Evolutionary conservation across 2,329 filamentous ascomycete species (phyloP), one percentile per base, ranked within the genome.

Genomic region (Apiospora sp.): DNA sequence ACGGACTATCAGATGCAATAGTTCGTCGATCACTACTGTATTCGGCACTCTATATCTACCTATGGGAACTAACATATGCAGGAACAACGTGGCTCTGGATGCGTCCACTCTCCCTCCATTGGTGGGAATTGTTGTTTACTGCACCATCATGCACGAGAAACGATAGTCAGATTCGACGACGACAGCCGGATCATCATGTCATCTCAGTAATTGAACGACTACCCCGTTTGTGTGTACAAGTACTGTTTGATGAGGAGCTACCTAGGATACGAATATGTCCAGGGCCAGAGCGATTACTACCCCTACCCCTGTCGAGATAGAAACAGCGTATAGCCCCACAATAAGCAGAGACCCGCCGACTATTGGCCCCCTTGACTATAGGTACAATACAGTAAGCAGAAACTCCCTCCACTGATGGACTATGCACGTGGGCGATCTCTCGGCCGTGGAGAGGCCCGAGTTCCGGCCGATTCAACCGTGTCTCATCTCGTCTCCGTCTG

Each of bases 371-470:
- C 14, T 51, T 34, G 58, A 3, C 34, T n/a, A 41, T 41, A n/a
- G n/a, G n/a, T n/a, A 41, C 58, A 61, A 19, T 61, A 61, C 54
- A 64, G 58, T 64, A 64, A 64, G 58, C 58, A 64, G 12, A 6
- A 3, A 10, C 12, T 3, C 30, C 34, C 10, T 41, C 41, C n/a
- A 22, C 34, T n/a, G 7, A 24, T n/a, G 6, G 34, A 12, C 58
- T 13, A 41, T 64, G 3, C 58, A 64, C 58, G 58, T 64, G 58
- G 30, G 10, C 58, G 30, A 24, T 41, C 58, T 64, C 58, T 64
- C 34, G 30, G 34, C 8, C 34, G 19, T 37, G 34, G 58, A 64
- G 34, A n/a, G 13, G 5, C 1, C 34, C 58, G 58, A 64, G 16
- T 37, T 1, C 54, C 58, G 30, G 58, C 58, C 30, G 30, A 64